Evolutionary conservation across 768 basidiomycete species (phyloP).

Genomic region (Boletus subparvulus): DNA sequence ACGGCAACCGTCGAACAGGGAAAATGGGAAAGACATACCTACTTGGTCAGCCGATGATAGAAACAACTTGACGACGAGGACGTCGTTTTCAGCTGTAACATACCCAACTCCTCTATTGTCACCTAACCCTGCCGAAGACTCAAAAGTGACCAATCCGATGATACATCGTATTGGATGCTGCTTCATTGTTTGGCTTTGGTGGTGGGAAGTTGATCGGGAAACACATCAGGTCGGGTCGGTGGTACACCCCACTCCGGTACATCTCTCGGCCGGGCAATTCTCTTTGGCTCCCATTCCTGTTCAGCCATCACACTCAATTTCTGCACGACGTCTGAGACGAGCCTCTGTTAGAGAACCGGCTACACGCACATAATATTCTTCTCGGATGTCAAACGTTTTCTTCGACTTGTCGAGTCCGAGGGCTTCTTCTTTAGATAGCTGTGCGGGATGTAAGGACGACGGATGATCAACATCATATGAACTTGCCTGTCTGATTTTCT

Average conservation of each 20-base stretch:
- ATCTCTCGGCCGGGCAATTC: slow-evolving; percentile 81
- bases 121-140: neutral
- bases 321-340: slow-evolving; percentile 26
- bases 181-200: slow-evolving; percentile 3
- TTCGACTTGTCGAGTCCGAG: slow-evolving; percentile 65
- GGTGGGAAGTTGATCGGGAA: slow-evolving; percentile 22
- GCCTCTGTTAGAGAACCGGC: neutral
- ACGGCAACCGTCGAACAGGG: neutral
- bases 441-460: neutral
- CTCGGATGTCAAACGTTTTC: slow-evolving; percentile 88
- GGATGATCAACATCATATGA: too few species aligned
- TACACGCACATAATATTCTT: slow-evolving; percentile 90
- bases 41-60: neutral
- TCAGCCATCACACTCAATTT: slow-evolving; percentile 61
- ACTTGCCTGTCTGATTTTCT: slow-evolving; percentile 68
- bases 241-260: slow-evolving; percentile 94
- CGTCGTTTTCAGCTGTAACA: neutral
- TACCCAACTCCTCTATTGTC: neutral
- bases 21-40: neutral
- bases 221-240: slow-evolving; percentile 43
- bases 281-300: slow-evolving; percentile 84
- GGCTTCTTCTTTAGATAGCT: slow-evolving; percentile 80
- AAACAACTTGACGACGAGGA: neutral
- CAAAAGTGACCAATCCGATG: neutral
- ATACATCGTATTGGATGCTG: neutral